Evolutionary conservation across 2,329 filamentous ascomycete species (phyloP).

Genomic region (Penicillium sp.): DNA sequence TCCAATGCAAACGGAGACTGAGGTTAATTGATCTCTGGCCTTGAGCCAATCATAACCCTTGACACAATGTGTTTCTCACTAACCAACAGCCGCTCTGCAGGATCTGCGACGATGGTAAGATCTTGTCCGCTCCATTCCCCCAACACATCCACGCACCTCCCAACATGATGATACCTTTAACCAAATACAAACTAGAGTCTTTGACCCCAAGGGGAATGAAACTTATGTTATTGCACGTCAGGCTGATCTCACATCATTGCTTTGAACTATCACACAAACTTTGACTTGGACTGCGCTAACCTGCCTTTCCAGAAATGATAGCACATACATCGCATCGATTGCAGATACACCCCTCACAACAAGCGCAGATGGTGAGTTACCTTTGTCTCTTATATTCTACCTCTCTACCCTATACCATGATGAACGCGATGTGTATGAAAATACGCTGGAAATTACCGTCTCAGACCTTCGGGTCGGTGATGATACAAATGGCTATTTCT

Average conservation of each 20-base stretch:
- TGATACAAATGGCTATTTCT: conserved; percentile 84
- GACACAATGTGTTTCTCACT: background rate
- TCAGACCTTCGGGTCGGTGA: conserved; percentile 70
- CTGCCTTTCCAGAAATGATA: conserved; percentile 18
- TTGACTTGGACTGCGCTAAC: conserved; percentile 23
- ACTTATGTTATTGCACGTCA: conserved; percentile 81
- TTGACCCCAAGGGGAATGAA: conserved; percentile 82
- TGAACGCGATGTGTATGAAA: conserved; percentile 55
- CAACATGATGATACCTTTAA: conserved; percentile 76
- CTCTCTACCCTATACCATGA: conserved; percentile 48
- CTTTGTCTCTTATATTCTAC: conserved; percentile 32
- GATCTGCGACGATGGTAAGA: conserved; percentile 31
- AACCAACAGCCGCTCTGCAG: conserved; percentile 9
- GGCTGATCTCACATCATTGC: conserved; percentile 67
- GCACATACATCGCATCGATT: background rate
- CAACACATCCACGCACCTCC: conserved; percentile 31
- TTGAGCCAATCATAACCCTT: background rate
- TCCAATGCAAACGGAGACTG: conserved; percentile 14
- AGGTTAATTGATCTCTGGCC: background rate
- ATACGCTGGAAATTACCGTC: conserved; percentile 97
- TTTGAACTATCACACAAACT: conserved; percentile 17
- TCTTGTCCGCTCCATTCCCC: conserved; percentile 8
- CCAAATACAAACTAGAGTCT: conserved; percentile 88
- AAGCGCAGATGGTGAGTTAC: conserved; percentile 28
- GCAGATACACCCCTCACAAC: background rate